Conservation (phyloP, 2,329 filamentous ascomycete genomes). For the Leptographium radiaticola region DNA sequence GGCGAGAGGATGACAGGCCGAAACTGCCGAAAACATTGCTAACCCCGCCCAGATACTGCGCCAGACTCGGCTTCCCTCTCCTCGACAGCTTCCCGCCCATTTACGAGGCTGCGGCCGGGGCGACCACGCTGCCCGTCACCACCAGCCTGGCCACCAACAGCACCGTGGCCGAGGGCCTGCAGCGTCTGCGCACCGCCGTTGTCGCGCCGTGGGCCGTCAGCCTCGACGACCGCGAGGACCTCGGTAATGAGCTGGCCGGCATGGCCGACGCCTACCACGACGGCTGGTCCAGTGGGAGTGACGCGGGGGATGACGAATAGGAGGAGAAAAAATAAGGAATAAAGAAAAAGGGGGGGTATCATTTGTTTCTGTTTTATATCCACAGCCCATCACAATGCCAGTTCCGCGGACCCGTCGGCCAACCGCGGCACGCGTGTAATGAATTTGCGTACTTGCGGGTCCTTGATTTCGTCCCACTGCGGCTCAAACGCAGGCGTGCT, state of each 20-base stretch:
- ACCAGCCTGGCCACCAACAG: constrained; percentile 63
- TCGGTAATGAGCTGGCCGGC: constrained; percentile 70
- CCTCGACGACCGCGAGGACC: constrained; percentile 67
- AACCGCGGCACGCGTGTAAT: constrained; percentile 9
- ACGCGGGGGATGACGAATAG: constrained; percentile 50
- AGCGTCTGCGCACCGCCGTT: constrained; percentile 47
- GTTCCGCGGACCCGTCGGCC: background rate
- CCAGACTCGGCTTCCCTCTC: constrained; percentile 54
- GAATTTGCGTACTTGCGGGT: constrained; percentile 10
- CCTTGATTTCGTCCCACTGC: constrained; percentile 11
- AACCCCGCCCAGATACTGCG: constrained; percentile 29
- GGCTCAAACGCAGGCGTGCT: constrained; percentile 8
- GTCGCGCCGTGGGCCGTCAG: constrained; percentile 39
- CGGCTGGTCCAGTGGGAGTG: constrained; percentile 70
- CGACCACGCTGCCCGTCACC: constrained; percentile 31
- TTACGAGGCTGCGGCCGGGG: constrained; percentile 32
- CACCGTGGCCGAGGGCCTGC: constrained; percentile 55
- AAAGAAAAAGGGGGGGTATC: background rate
- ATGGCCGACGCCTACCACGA: constrained; percentile 83
- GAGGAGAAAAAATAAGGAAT: background rate
- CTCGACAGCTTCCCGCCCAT: constrained; percentile 76
- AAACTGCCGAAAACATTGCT: too few relatives aligned
- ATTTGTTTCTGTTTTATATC: constrained; percentile 1
- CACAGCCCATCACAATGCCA: constrained; percentile 1
- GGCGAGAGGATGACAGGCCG: background rate